Evolutionary conservation across 2,329 filamentous ascomycete genomes (phyloP).

Genomic region (Fusarium tricinctum): DNA sequence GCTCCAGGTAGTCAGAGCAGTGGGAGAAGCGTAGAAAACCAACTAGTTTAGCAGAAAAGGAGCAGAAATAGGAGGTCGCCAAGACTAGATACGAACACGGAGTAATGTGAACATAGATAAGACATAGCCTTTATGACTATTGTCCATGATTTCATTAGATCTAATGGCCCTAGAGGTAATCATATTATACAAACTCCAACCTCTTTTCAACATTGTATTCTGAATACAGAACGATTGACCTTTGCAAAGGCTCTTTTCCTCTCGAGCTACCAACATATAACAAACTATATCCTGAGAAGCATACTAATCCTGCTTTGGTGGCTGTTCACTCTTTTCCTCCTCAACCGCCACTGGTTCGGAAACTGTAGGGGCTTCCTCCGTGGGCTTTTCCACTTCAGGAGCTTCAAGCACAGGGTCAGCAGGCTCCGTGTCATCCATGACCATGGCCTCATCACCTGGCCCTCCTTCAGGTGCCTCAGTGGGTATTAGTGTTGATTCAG

Average conservation of each 20-base stretch:
- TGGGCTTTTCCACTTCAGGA: background rate
- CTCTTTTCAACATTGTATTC: conserved; percentile 14
- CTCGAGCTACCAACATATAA: background rate
- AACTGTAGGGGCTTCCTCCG: background rate
- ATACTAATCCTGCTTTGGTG: conserved; percentile 15
- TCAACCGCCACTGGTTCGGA: conserved; percentile 12
- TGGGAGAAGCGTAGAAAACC: conserved; percentile 2
- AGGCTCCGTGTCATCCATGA: conserved; percentile 13
- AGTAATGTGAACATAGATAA: background rate
- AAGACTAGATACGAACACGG: background rate
- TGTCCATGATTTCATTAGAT: conserved; percentile 36
- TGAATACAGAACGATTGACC: background rate
- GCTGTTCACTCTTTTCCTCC: conserved; percentile 26
- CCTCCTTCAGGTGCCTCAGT: conserved; percentile 13
- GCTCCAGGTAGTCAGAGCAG: conserved; percentile 4
- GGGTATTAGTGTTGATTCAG: conserved; percentile 29
- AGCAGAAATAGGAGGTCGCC: background rate
- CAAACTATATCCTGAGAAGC: background rate
- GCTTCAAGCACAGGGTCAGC: conserved; percentile 34
- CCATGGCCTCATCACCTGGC: conserved; percentile 15
- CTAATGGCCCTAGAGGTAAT: conserved; percentile 10
- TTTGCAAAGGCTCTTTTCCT: background rate
- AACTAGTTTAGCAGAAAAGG: background rate
- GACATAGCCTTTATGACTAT: conserved; percentile 20
- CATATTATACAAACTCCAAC: conserved; percentile 39